phyloP scores from a whole-genome alignment of 1,139 yeast species.

The Dujonia santamariae region DNA sequence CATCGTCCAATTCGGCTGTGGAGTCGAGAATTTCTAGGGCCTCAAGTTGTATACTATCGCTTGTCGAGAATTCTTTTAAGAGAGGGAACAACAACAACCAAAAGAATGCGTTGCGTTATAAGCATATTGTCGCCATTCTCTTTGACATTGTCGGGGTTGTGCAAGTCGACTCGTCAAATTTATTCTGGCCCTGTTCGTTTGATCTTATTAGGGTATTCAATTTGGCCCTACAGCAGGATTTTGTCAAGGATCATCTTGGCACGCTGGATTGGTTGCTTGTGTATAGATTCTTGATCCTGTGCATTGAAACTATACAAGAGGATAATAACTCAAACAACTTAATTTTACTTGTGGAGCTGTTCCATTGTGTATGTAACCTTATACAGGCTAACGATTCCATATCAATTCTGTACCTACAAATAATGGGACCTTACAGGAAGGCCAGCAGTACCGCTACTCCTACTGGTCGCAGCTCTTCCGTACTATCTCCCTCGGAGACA shows the following conservation, averaged over 20 bases:
- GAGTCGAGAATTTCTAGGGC: constrained; percentile 42
- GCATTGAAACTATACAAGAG: constrained; percentile 13
- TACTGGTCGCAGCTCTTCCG: too few relatives aligned
- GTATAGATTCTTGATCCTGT: constrained; percentile 20
- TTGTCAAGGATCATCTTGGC: constrained; percentile 40
- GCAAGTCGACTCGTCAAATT: constrained; percentile 12
- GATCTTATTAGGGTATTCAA: constrained; percentile 31
- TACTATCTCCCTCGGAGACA: constrained; percentile 7
- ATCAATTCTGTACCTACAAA: constrained; percentile 19
- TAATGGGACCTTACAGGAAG: too few relatives aligned
- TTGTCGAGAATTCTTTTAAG: constrained; percentile 25
- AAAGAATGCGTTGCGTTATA: too few relatives aligned
- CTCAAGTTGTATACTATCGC: constrained; percentile 32
- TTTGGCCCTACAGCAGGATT: constrained; percentile 24
- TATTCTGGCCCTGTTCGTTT: constrained; percentile 33
- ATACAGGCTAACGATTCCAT: constrained; percentile 26
- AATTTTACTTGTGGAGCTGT: constrained; percentile 25
- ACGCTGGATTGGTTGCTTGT: constrained; percentile 28
- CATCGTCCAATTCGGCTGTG: constrained; percentile 18
- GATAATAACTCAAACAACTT: constrained; percentile 15
- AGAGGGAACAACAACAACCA: constrained; percentile 13
- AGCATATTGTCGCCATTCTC: constrained; percentile 26
- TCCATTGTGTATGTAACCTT: constrained; percentile 20
- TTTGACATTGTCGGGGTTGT: constrained; percentile 19
- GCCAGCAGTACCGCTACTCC: too few relatives aligned